Conservation (phyloP, 495 filamentous ascomycete genomes). For the Aspergillus taichungensis region DNA sequence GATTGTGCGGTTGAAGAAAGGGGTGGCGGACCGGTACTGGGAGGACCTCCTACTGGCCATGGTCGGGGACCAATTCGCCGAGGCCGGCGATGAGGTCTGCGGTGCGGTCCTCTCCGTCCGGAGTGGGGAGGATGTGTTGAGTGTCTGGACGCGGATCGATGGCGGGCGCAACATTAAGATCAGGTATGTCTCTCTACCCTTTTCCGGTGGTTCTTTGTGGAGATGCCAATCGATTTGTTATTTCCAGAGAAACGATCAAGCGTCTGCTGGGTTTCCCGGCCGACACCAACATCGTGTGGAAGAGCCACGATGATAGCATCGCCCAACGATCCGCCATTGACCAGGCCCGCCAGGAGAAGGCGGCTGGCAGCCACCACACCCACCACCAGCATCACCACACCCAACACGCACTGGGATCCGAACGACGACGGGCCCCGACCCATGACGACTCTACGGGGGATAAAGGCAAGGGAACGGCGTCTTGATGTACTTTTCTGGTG, state of each 20-base stretch:
- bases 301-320: constrained; percentile 79
- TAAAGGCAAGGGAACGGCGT: constrained; percentile 32
- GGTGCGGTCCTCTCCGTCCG: constrained; percentile 89
- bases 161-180: constrained; percentile 94
- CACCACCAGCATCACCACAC: constrained; percentile 23
- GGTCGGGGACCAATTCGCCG: constrained; percentile 89
- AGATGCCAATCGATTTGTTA: constrained; percentile 5
- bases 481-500: constrained; percentile 25
- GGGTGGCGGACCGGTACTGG: constrained; percentile 94
- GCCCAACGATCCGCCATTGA: constrained; percentile 74
- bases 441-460: constrained; percentile 39
- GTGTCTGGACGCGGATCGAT: constrained; percentile 91
- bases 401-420: constrained; percentile 27
- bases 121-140: constrained; percentile 93
- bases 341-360: constrained; percentile 72
- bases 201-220: background rate
- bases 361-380: constrained; percentile 37
- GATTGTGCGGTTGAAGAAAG: constrained; percentile 93
- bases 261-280: constrained; percentile 73
- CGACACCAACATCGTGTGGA: constrained; percentile 89
- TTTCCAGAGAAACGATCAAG: constrained; percentile 78
- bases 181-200: constrained; percentile 48
- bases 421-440: constrained; percentile 38
- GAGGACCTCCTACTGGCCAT: constrained; percentile 89
- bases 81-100: constrained; percentile 90